Evolutionary conservation across 2,329 filamentous ascomycete genomes (phyloP).

Genomic region (Cladophialophora chaetospira): DNA sequence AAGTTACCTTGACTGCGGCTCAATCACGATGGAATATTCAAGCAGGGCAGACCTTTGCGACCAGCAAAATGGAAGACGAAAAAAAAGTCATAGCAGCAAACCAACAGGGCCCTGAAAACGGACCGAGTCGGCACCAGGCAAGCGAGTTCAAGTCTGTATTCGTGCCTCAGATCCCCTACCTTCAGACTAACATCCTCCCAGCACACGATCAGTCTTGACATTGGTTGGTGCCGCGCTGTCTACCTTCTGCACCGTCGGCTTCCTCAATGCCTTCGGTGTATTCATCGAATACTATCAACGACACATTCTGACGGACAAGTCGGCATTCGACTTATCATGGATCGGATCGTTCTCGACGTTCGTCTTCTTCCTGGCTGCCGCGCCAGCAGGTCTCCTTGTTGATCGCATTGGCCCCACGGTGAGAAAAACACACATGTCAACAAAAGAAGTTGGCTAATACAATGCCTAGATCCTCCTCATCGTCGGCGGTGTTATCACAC

Average conservation of each 20-base stretch:
- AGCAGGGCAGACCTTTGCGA: background rate
- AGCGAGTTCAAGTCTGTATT: slow-evolving; percentile 17
- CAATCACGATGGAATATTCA: background rate
- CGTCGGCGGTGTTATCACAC: slow-evolving; percentile 34
- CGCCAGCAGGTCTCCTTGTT: slow-evolving; percentile 44
- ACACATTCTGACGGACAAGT: slow-evolving; percentile 39
- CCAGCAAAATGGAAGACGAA: background rate
- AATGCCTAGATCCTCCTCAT: slow-evolving; percentile 18
- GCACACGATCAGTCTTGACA: slow-evolving; percentile 35
- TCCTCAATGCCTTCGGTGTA: slow-evolving; percentile 45
- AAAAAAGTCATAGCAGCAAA: background rate
- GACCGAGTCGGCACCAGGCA: background rate
- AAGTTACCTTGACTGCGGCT: background rate
- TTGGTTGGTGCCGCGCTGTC: slow-evolving; percentile 37
- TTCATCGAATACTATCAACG: slow-evolving; percentile 49
- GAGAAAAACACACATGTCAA: slow-evolving; percentile 4
- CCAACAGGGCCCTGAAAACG: background rate
- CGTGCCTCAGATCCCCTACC: background rate
- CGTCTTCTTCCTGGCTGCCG: slow-evolving; percentile 41
- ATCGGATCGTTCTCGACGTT: slow-evolving; percentile 46
- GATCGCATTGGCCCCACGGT: slow-evolving; percentile 48
- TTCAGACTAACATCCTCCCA: slow-evolving; percentile 18
- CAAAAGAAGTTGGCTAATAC: background rate
- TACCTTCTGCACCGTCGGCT: slow-evolving; percentile 43
- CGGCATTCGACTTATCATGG: slow-evolving; percentile 46